Evolutionary conservation across 176 grass and related monocot species (phyloP), one percentile per base, ranked within the genome.

Genomic region (Bromus sterilis): DNA sequence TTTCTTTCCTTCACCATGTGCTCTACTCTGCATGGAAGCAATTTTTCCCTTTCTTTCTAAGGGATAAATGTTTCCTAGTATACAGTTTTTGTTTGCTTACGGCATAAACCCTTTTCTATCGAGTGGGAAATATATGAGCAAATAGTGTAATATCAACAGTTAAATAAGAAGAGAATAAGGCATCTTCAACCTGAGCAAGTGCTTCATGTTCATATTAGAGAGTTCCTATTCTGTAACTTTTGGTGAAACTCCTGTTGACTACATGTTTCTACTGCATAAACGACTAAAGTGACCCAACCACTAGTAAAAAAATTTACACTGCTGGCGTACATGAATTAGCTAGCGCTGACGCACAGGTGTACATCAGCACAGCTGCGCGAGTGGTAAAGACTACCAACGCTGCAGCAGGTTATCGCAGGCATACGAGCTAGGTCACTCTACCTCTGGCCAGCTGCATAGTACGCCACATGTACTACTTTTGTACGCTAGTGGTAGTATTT

Each of bases 1-100:
- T 81, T 78, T 66, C 78, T 89, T 82, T 66, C 78, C 86, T 82
- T 78, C 83, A 74, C 56, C 7, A 21, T 21, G 49, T 26, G 29
- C 46, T 33, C 8, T 64, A 14, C 21, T 75, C 12, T 49, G n/a
- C 16, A 16, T 30, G 56, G 18, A 9, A 24, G 16, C 43, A 11
- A 30, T 16, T 6, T 46, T 3, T n/a, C 3, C 8, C 21, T 44
- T 55, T 53, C 1, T 49, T 49, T 16, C 4, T n/a, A 3, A 4
- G 18, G 5, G 18, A 53, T 21, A 0, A 48, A 48, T 48, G 15
- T 48, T 18, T 48, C 44, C n/a, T n/a, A n/a, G 15, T 48, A 9
- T 55, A 43, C 18, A 33, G 6, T 16, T 56, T 6, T 46, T 65
- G 14, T 66, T 80, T 51, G 8, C 28, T 79, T 31, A 41, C 35